These are phyloP conservation scores for Corinectria fuckeliana DNA, from an alignment of 2,329 filamentous ascomycete species.

Conservation along the genomic window DNA sequence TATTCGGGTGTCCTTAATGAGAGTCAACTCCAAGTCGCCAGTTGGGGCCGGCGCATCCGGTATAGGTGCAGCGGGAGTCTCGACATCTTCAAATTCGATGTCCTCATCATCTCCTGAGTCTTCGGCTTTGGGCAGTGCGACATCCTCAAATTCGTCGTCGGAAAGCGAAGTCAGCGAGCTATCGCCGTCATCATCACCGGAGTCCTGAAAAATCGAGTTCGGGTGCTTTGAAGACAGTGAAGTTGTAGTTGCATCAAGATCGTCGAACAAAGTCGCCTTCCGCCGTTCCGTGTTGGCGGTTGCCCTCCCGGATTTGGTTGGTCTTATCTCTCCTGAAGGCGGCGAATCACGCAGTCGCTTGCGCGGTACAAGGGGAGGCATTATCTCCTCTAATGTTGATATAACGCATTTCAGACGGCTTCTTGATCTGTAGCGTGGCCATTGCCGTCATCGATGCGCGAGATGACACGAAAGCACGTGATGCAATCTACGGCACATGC, in stretches of 20 bases:
- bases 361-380: constrained; percentile 73
- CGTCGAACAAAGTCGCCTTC: constrained; percentile 67
- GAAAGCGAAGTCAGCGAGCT: constrained; percentile 61
- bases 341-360: constrained; percentile 66
- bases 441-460: constrained; percentile 22
- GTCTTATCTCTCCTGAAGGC: constrained; percentile 33
- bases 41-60: constrained; percentile 57
- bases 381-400: constrained; percentile 42
- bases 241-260: constrained; percentile 59
- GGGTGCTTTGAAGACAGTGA: constrained; percentile 52
- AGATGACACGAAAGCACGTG: constrained; percentile 31
- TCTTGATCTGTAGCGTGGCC: background rate
- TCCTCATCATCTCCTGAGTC: constrained; percentile 47
- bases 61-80: constrained; percentile 64
- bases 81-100: constrained; percentile 68
- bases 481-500: background rate
- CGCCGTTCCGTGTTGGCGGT: constrained; percentile 41
- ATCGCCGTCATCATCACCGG: constrained; percentile 49
- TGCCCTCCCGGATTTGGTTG: constrained; percentile 37
- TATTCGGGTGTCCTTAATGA: constrained; percentile 65
- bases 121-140: constrained; percentile 47
- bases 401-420: constrained; percentile 19
- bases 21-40: constrained; percentile 76
- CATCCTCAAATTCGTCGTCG: constrained; percentile 61
- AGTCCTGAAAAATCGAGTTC: constrained; percentile 50